Conservation (phyloP, 2,329 filamentous ascomycete genomes). For the Fusarium equiseti region DNA sequence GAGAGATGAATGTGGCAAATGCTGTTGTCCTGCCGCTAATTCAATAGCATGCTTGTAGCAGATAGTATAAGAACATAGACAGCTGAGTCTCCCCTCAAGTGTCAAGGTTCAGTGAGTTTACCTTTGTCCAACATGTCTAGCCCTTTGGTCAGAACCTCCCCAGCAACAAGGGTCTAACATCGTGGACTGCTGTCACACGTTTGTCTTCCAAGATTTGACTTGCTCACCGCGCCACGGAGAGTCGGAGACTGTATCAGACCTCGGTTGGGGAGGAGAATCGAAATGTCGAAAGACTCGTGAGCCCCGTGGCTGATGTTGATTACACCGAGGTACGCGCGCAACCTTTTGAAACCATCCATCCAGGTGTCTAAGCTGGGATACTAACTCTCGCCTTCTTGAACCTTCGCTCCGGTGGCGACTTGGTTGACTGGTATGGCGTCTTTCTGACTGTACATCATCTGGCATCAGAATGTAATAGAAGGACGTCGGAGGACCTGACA, state of each 20-base stretch:
- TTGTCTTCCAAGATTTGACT: neutral
- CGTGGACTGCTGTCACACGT: neutral
- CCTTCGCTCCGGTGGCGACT: neutral
- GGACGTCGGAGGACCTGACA: neutral
- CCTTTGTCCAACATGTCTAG: neutral
- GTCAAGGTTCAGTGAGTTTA: neutral
- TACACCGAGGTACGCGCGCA: neutral
- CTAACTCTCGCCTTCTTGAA: neutral
- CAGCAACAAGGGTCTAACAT: neutral
- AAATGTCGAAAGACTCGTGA: neutral
- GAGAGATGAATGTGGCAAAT: neutral
- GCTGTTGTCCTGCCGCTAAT: no score
- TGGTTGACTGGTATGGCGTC: neutral
- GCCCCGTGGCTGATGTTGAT: neutral
- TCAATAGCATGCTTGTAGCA: no score
- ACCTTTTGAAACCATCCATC: neutral
- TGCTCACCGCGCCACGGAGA: rapidly evolving
- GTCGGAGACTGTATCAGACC: neutral
- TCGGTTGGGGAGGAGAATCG: neutral
- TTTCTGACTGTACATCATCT: neutral
- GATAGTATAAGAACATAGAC: no score
- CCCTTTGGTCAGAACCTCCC: neutral
- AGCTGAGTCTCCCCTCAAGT: neutral
- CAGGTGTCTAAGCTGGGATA: neutral
- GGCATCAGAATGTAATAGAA: neutral